Evolutionary conservation across 305 asterid species (phyloP).

Genomic region (Rubia tinctorum): DNA sequence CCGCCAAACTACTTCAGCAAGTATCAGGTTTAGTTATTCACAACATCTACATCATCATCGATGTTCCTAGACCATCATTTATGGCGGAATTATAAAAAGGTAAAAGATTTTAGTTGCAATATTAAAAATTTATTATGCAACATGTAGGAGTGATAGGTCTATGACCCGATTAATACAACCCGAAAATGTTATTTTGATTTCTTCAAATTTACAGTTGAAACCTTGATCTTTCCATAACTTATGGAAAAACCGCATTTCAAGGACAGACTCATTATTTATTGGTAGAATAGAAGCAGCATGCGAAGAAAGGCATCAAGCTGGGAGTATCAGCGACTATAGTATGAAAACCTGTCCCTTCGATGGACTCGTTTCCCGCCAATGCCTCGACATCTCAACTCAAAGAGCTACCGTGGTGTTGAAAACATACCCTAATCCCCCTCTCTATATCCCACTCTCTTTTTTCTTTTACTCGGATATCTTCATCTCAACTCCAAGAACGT

Average conservation of each 20-base stretch:
- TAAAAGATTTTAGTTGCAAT: too few relatives aligned
- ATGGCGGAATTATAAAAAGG: too few relatives aligned
- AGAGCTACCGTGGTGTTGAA: conserved; percentile 4
- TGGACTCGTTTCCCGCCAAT: conserved; percentile 5
- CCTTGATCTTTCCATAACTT: too few relatives aligned
- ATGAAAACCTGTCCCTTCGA: neutral
- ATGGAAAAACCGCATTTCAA: too few relatives aligned
- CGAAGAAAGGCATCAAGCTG: conserved; percentile 11
- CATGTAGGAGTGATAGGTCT: too few relatives aligned
- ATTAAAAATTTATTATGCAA: too few relatives aligned
- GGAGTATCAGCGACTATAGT: neutral
- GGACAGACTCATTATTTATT: too few relatives aligned
- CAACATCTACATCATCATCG: conserved; percentile 11
- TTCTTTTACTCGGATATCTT: conserved; percentile 66
- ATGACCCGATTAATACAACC: too few relatives aligned
- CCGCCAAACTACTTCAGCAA: neutral
- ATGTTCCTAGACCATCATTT: conserved; percentile 12
- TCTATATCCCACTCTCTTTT: conserved; percentile 2
- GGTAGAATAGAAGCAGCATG: conserved; percentile 13
- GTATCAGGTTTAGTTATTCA: neutral
- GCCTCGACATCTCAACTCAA: conserved; percentile 10
- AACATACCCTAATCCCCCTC: neutral
- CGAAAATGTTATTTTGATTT: too few relatives aligned
- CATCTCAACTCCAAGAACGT: conserved; percentile 69
- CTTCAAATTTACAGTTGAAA: too few relatives aligned